A percentile compares a stretch with the other conserved stretches of the same genome.
phyloP scores from a whole-genome alignment of 148 eudicot genomes.

The Dysphania ambrosioides region DNA sequence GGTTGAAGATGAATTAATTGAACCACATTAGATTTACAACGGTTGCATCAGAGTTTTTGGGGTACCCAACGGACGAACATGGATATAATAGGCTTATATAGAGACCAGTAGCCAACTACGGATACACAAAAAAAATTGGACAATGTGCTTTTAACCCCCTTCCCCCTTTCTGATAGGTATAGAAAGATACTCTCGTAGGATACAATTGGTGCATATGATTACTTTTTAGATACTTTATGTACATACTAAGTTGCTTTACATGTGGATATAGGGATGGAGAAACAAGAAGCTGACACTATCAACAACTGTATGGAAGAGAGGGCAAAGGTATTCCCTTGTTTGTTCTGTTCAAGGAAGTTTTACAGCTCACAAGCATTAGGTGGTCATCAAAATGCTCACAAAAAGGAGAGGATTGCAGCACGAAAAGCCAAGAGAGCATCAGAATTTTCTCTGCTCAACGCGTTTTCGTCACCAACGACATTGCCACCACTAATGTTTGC shows the following conservation, averaged over 20 bases:
- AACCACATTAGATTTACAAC: too few relatives aligned
- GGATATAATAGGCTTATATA: too few relatives aligned
- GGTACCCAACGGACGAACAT: too few relatives aligned
- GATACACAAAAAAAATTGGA: too few relatives aligned
- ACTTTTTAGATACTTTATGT: too few relatives aligned
- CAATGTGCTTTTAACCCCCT: background rate
- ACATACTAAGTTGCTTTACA: too few relatives aligned
- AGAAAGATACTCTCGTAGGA: background rate
- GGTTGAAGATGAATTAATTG: too few relatives aligned
- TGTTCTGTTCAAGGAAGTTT: conserved; percentile 84
- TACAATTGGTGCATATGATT: too few relatives aligned
- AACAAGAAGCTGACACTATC: too few relatives aligned
- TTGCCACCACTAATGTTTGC: conserved; percentile 35
- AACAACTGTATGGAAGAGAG: conserved; percentile 23
- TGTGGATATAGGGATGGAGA: too few relatives aligned
- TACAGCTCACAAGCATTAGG: conserved; percentile 95
- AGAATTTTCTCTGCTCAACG: conserved; percentile 26
- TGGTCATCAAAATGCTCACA: conserved; percentile 98
- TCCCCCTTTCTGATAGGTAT: background rate
- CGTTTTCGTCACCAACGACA: conserved; percentile 25
- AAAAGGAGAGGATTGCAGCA: conserved; percentile 77
- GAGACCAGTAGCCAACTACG: too few relatives aligned
- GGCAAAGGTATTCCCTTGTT: conserved; percentile 65
- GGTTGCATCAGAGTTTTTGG: too few relatives aligned
- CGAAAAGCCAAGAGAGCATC: conserved; percentile 45